Base-by-base conservation (phyloP, 352 stramenopile species). In the Chrysophaeum taylorii region DNA sequence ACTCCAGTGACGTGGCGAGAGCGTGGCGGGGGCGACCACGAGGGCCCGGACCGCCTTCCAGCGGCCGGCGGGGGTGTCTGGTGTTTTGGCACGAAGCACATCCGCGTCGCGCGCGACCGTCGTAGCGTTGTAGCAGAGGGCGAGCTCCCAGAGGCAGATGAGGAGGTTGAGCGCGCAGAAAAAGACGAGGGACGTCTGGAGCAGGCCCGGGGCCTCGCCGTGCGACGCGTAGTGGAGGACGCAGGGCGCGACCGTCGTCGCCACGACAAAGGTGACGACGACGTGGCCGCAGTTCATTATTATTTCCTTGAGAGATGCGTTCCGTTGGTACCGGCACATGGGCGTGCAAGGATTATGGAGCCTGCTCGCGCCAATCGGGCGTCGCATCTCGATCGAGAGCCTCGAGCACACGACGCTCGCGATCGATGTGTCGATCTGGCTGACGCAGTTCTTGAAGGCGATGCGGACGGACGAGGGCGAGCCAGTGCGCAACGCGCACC, bases 391-490 rank as follows among this genome's bases (percentile, higher is more conserved):
- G 76, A 95, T 99, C 63, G 94, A 99, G 87, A 97, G 93, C 41
- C 82, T 99, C n/a, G 84, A 87, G 57, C 85, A 90, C 43, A 90
- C 97, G 76, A 92, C 92, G 25, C 82, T 99, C 39, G 96, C 96
- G 0, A 93, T 99, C 48, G 96, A 99, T 79, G 93, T 94, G 15
- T 97, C 89, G 75, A 99, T 99, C 78, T 99, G 96, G 96, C 82
- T 99, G 68, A 98, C 91, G 31, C 94, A 99, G 82, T 98, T 99
- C 75, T 85, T 98, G 74, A 98, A 98, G 79, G 94, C 94, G 42
- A 98, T 97, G 87, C 87, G 93, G 48, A 91, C 98, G 62, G 91
- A 97, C 48, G 81, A 87, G 15, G 91, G 94, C 62, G 86, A 90
- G 42, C 94, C 97, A 76, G 91, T 96, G 70, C 85, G 84, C 72